phyloP scores from a whole-genome alignment of 2,329 filamentous ascomycete genomes.

The Aspergillus uvarum region DNA sequence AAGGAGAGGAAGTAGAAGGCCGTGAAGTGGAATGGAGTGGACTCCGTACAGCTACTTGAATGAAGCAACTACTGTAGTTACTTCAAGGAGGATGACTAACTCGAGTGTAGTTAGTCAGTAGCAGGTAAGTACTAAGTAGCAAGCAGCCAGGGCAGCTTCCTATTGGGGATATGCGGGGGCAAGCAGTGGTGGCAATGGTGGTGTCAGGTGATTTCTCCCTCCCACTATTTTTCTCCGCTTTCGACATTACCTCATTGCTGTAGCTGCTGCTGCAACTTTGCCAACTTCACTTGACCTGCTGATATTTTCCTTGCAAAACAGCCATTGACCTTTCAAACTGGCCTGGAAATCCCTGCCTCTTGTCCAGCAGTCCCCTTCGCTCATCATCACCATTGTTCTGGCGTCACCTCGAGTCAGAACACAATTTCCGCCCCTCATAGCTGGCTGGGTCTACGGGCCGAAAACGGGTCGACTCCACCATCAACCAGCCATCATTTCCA shows the following conservation, averaged over 20 bases:
- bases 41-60: too few relatives aligned
- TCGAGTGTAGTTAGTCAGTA: background rate
- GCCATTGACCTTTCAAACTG: background rate
- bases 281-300: background rate
- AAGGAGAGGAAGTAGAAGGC: background rate
- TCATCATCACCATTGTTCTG: background rate
- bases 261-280: background rate
- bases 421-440: background rate
- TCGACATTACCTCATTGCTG: background rate
- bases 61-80: too few relatives aligned
- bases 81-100: too few relatives aligned
- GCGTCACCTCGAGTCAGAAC: background rate
- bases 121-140: too few relatives aligned
- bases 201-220: background rate
- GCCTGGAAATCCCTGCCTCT: background rate
- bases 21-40: background rate
- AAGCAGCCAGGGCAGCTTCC: background rate
- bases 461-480: conserved; percentile 8
- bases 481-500: conserved; percentile 4
- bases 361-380: background rate
- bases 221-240: background rate
- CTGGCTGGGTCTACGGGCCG: conserved; percentile 7
- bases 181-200: too few relatives aligned
- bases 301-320: background rate
- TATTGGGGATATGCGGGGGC: too few relatives aligned